Conservation (phyloP, 352 stramenopile genomes). For the Globisporangium okanoganense region DNA sequence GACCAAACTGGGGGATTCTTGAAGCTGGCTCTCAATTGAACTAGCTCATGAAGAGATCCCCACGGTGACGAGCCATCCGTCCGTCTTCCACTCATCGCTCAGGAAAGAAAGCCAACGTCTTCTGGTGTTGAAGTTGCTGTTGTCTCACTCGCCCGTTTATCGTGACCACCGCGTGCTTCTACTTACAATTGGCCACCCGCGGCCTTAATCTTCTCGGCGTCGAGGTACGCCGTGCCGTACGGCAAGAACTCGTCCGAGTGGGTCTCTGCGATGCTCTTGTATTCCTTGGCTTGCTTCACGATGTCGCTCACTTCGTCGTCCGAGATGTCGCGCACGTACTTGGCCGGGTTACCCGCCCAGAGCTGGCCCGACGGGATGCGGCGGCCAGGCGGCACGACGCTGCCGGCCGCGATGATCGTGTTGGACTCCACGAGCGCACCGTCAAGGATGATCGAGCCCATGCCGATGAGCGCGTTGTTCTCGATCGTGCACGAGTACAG, state of each 20-base stretch:
- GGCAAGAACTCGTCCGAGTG: constrained; percentile 90
- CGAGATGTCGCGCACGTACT: constrained; percentile 92
- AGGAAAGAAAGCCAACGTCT: not conserved
- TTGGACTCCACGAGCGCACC: constrained; percentile 91
- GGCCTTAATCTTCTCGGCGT: constrained; percentile 85
- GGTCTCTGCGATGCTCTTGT: constrained; percentile 79
- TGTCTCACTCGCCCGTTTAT: constrained; percentile 6
- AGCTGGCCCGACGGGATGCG: constrained; percentile 91
- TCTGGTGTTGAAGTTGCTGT: constrained; percentile 1
- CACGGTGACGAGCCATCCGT: not conserved
- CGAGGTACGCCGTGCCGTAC: constrained; percentile 87
- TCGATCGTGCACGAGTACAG: constrained; percentile 97
- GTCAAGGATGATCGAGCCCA: constrained; percentile 94
- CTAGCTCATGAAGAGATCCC: not conserved
- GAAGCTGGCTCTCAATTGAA: not conserved
- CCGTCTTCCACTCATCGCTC: constrained; percentile 2
- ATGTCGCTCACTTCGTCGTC: constrained; percentile 91
- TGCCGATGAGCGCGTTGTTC: constrained; percentile 95
- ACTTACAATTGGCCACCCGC: constrained; percentile 72
- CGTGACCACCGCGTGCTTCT: constrained; percentile 12
- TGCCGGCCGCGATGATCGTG: constrained; percentile 93
- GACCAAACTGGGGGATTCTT: not conserved
- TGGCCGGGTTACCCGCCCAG: constrained; percentile 96
- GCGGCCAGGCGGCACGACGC: constrained; percentile 88
- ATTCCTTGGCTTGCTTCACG: constrained; percentile 80